Evolutionary conservation across 2,329 filamentous ascomycete genomes (phyloP), one percentile per base, ranked within the genome.

Genomic region (Gyromitra esculenta): DNA sequence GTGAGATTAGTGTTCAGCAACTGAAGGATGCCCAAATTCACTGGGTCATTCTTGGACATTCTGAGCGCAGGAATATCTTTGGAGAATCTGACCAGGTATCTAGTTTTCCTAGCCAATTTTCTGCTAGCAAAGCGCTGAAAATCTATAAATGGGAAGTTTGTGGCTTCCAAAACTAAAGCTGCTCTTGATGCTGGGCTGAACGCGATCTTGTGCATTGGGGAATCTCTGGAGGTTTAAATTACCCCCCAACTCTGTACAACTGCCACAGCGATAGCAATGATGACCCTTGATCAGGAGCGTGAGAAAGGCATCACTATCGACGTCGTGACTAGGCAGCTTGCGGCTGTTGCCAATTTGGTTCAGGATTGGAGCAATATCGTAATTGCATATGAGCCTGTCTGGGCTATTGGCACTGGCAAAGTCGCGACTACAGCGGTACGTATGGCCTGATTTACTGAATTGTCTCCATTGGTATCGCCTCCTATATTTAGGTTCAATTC

Each of bases 371-470:
- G 87, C 83, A 96, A 95, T 87, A 89, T 99, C 80, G 96, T 99
- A 84, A 89, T 99, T 82, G 96, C 96, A 83, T 99, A 99, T 86
- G 96, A 99, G 89, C 96, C 96, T 83, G 96, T 99, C 88, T 99
- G 96, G 95, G 68, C 90, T 84, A 92, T 90, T 81, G 57, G n/a
- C 31, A 69, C 57, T 18, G 64, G 65, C 76, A 88, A 93, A 86
- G 78, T 79, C 39, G 79, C 78, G 18, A 80, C 78, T 41, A 71
- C 45, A 13, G 45, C 37, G 48, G 57, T 63, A 64, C 35, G 59
- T 56, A 39, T 54, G n/a, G 54, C 43, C 35, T n/a, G n/a, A 18
- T 43, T 41, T 18, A 50, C 35, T 9, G 1, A 8, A 52, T 52
- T 31, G 25, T 57, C n/a, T 37, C 25, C 11, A n/a, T 57, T 31